Percentiles rank a stretch among this genome's conserved stretches.
Conservation (phyloP, 2,329 filamentous ascomycete genomes). For the Lanzia echinophila region DNA sequence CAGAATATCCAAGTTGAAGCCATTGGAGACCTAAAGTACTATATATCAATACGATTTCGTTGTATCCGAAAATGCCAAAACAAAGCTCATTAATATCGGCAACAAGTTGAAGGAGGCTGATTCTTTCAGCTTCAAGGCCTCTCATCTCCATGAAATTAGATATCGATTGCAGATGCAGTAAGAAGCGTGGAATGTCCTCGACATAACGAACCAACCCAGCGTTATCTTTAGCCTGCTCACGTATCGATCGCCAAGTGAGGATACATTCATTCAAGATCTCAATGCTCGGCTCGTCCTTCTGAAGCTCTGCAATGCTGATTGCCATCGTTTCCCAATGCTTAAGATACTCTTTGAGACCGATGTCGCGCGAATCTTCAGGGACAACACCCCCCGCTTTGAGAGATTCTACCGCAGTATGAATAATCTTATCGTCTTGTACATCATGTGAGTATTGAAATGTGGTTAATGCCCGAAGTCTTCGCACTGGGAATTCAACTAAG, state of each 20-base stretch:
- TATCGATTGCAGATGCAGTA: conserved; percentile 45
- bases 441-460: conserved; percentile 15
- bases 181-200: conserved; percentile 43
- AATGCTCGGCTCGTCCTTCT: conserved; percentile 20
- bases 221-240: conserved; percentile 37
- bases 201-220: conserved; percentile 37
- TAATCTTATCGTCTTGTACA: neutral
- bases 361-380: conserved; percentile 21
- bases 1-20: conserved; percentile 52
- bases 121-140: conserved; percentile 43
- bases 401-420: conserved; percentile 16
- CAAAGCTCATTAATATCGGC: conserved; percentile 41
- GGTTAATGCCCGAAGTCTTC: conserved; percentile 25
- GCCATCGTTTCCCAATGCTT: conserved; percentile 23
- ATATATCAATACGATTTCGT: conserved; percentile 36
- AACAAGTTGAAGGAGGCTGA: conserved; percentile 44
- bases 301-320: conserved; percentile 23
- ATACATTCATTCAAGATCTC: conserved; percentile 21
- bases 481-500: conserved; percentile 24
- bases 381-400: conserved; percentile 4
- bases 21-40: conserved; percentile 45
- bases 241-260: conserved; percentile 33
- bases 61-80: conserved; percentile 32
- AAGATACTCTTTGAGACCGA: conserved; percentile 20
- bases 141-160: conserved; percentile 52